These are phyloP conservation scores for Beauveria sp. DNA, from an alignment of 2,329 filamentous ascomycete species.

Conservation along the genomic window DNA sequence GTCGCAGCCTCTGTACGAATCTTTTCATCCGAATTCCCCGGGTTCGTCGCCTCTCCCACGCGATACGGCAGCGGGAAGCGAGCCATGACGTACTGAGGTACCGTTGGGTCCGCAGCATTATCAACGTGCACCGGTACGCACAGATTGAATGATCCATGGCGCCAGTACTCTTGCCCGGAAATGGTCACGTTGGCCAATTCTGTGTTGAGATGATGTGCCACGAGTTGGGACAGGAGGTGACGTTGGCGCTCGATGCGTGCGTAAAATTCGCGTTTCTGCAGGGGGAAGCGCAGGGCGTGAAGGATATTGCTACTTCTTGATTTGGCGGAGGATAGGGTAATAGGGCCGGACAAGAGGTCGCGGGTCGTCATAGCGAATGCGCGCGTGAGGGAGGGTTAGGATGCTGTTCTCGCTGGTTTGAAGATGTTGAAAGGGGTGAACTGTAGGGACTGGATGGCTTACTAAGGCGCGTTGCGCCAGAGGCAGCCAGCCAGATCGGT, in stretches of 20 bases:
- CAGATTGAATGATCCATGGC: conserved; percentile 26
- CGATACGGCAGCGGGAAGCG: conserved; percentile 25
- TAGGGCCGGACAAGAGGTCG: conserved; percentile 2
- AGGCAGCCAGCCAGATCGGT: too few relatives aligned
- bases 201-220: conserved; percentile 2
- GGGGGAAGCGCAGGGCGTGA: neutral
- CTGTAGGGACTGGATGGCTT: too few relatives aligned
- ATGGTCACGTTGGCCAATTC: neutral
- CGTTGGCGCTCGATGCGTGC: conserved; percentile 2
- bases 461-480: too few relatives aligned
- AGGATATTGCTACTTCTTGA: neutral
- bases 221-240: neutral
- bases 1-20: conserved; percentile 18
- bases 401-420: too few relatives aligned
- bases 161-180: conserved; percentile 2
- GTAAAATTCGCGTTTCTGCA: conserved; percentile 1
- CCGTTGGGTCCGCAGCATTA: neutral
- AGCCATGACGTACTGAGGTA: conserved; percentile 11
- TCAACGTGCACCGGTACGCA: conserved; percentile 20
- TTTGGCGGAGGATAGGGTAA: neutral
- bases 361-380: neutral
- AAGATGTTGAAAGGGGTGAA: too few relatives aligned
- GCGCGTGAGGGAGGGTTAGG: too few relatives aligned
- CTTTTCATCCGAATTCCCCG: conserved; percentile 35
- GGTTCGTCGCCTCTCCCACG: conserved; percentile 26